Base-by-base conservation (phyloP, 305 asterid genomes). In the Fraxinus angustifolia region DNA sequence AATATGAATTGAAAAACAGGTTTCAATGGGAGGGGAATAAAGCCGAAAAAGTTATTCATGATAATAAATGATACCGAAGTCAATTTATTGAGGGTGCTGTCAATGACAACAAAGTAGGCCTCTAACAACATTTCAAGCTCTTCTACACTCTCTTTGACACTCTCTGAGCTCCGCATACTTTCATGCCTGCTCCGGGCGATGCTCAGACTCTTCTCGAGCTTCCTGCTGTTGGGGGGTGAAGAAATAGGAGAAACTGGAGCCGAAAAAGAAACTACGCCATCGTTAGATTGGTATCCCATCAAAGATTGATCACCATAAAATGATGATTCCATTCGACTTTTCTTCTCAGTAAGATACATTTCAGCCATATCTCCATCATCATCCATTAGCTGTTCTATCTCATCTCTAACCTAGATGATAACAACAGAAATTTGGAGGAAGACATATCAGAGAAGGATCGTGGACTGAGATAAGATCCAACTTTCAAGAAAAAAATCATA, bases 301-400 rank as follows among this genome's bases (percentile, higher is more conserved):
- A 91, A 8, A 50, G 98, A 93, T 81, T 94, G 98, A 75, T 96
- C 98, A 33, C 97, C 97, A 48, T 89, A 93, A 81, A 88, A 79
- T 4, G 94, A 89, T 81, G 95, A 86, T 79, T 91, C 99, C 94
- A 89, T 87, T 67, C 89, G 91, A 0, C 89, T 85, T 89, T 96
- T 96, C 91, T 96, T 96, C 88, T 96, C 98, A 1, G 98, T 92
- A 4, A 96, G 98, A 88, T 94, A 96, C 99, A 96, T 91, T 87
- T 96, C 99, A 82, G 99, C 99, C 99, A 96, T 96, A 87, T 96
- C 98, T 28, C 99, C 99, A 74, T 96, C 99, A 77, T 94, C 99
- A 79, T 96, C 98, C 99, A 96, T 94, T 77, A 96, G 91, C 86
- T 96, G 98, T 83, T 96, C 98, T 86, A 96, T 94, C 91, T 94